Evolutionary conservation across 257 asterid species (phyloP).

Genomic region (Solanum rostratum): DNA sequence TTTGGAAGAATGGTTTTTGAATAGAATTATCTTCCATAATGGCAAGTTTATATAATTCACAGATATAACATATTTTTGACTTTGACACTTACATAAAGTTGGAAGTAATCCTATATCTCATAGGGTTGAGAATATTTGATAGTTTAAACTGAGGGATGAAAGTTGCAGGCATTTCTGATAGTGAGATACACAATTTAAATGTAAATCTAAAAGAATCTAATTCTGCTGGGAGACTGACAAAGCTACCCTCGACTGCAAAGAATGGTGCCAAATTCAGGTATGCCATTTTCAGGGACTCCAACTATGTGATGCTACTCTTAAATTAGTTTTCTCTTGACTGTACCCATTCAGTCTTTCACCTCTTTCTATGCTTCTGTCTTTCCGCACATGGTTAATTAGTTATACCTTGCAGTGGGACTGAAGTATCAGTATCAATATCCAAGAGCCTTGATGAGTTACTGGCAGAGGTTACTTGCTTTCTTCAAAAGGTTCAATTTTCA

Average conservation of each 20-base stretch:
- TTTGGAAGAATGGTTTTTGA: neutral
- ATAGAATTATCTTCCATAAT: neutral
- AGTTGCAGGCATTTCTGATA: constrained; percentile 50
- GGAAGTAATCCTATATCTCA: neutral
- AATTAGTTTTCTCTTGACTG: constrained; percentile 2
- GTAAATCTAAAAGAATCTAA: constrained; percentile 37
- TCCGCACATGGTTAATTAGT: neutral
- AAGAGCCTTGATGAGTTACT: constrained; percentile 34
- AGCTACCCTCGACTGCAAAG: constrained; percentile 47
- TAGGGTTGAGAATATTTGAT: neutral
- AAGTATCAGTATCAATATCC: constrained; percentile 39
- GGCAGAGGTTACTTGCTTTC: constrained; percentile 25
- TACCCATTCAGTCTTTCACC: neutral
- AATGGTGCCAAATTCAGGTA: constrained; percentile 72
- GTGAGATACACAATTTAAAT: constrained; percentile 42
- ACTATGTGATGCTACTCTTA: neutral
- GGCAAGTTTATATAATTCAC: neutral
- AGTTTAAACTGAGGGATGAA: constrained; percentile 7
- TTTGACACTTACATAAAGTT: neutral
- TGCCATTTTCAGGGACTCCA: constrained; percentile 5
- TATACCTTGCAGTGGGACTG: constrained; percentile 52
- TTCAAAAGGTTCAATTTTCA: constrained; percentile 51
- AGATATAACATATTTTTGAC: neutral
- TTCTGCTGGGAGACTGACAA: constrained; percentile 40
- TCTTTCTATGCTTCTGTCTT: neutral